These are phyloP conservation scores for Neofusicoccum cordaticola DNA, from an alignment of 2,329 filamentous ascomycete genomes.

Conservation along the genomic window DNA sequence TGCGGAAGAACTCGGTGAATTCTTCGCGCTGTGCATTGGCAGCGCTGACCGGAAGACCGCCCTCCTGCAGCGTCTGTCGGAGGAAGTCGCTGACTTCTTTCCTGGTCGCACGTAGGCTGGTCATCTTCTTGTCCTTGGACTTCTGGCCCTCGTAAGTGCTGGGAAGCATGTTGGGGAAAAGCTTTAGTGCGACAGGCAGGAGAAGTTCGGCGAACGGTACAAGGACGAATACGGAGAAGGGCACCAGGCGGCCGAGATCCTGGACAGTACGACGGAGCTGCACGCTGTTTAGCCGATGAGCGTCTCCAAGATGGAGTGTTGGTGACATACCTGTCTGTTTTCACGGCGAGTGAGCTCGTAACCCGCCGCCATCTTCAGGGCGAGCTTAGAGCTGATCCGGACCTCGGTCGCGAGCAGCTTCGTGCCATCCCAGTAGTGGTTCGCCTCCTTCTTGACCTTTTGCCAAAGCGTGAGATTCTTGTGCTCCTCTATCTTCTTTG, in stretches of 20 bases:
- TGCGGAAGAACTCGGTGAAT: slow-evolving; percentile 95
- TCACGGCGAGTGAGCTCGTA: slow-evolving; percentile 95
- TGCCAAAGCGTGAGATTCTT: slow-evolving; percentile 88
- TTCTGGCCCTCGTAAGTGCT: slow-evolving; percentile 95
- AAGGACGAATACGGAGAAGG: slow-evolving; percentile 95
- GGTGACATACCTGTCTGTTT: slow-evolving; percentile 65
- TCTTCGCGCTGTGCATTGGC: slow-evolving; percentile 88
- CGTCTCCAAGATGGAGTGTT: background rate
- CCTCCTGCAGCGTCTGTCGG: slow-evolving; percentile 83
- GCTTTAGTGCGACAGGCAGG: slow-evolving; percentile 82
- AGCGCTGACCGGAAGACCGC: slow-evolving; percentile 82
- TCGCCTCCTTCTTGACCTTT: slow-evolving; percentile 89
- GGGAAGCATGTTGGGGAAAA: slow-evolving; percentile 96
- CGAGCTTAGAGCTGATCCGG: slow-evolving; percentile 85
- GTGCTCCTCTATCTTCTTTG: slow-evolving; percentile 66
- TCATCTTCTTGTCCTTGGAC: slow-evolving; percentile 84
- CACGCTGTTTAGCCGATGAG: background rate
- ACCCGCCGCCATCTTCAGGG: slow-evolving; percentile 94
- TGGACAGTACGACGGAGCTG: slow-evolving; percentile 85
- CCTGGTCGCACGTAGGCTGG: slow-evolving; percentile 74
- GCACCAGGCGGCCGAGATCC: slow-evolving; percentile 86
- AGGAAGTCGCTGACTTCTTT: slow-evolving; percentile 94
- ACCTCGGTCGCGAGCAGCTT: slow-evolving; percentile 92
- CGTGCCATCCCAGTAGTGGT: slow-evolving; percentile 98
- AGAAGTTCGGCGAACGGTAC: slow-evolving; percentile 94